A percentile compares a stretch with the other conserved stretches of the same genome.
Evolutionary conservation across 192 early-diverging fungal species (phyloP).

Genomic region (Coemansia sp.): DNA sequence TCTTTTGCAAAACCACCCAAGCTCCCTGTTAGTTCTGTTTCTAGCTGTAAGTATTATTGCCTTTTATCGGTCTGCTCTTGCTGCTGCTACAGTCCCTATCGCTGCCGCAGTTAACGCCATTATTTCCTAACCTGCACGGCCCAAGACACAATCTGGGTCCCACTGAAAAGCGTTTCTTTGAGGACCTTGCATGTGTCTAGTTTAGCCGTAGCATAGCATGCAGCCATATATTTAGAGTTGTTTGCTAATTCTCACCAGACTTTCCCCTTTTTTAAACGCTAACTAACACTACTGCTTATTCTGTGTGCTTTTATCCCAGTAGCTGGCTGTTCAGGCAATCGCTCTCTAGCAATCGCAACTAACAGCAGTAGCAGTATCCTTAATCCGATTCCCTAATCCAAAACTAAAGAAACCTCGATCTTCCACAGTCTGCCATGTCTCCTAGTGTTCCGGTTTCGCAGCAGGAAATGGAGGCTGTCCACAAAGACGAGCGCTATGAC

Average conservation of each 20-base stretch:
- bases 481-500: slow-evolving; percentile 58
- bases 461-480: slow-evolving; percentile 36
- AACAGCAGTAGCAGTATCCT: background rate
- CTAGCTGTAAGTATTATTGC: background rate
- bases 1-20: background rate
- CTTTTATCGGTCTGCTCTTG: background rate
- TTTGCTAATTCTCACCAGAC: background rate
- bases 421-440: slow-evolving; percentile 19
- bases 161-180: background rate
- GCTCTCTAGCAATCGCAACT: background rate
- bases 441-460: slow-evolving; percentile 26
- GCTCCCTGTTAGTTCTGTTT: background rate
- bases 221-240: background rate
- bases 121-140: background rate
- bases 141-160: background rate
- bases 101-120: too few species aligned
- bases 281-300: background rate
- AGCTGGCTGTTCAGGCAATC: background rate
- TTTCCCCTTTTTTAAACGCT: background rate
- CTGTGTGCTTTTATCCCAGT: background rate
- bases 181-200: background rate
- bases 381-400: too few species aligned
- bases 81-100: too few species aligned
- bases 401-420: background rate
- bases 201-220: background rate